Evolutionary conservation across 1,139 yeast genomes (phyloP), one percentile per base, ranked within the genome.

Genomic region (Sugiyamaella castrensis): DNA sequence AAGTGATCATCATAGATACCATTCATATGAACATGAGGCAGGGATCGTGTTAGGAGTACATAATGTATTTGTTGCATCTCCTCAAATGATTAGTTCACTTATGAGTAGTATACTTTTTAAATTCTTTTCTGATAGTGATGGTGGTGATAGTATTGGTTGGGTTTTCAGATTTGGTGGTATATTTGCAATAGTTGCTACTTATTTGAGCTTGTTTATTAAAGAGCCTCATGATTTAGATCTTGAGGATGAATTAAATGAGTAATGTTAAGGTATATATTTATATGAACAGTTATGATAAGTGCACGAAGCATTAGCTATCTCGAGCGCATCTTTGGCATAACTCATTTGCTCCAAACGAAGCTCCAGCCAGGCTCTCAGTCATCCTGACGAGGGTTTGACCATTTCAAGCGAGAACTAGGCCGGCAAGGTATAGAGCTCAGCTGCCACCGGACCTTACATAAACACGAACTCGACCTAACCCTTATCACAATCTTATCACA

Each of bases 31-130:
- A 44, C 62, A 64, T 37, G 63, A 66, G 34, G 62, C 71, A 2
- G 74, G 73, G 0, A 61, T 68, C 7, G 65, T 66, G 15, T 60
- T 70, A 8, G 74, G 74, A 5, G 62, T 71, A 10, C 72, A 68
- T 60, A 71, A 70, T 48, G 67, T 69, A 4, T 70, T 71, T 26
- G 59, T 71, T 19, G 67, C 72, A 1, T 54, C 68, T 8, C 74
- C 74, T 2, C 74, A 71, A 52, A 64, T 71, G 37, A 53, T 69
- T 11, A 66, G 71, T 16, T 68, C 73, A 1, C 64, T 71, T 44
- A 61, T 67, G 36, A 50, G 60, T 41, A 56, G 60, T 12, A 59
- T 70, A 1, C 63, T 67, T 32, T 58, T 70, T 38, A 60, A 65
- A 10, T 60, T 70, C 50, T 53, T 63, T 16, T 44, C 64, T 15